A percentile compares a stretch with the other conserved stretches of the same genome.
Evolutionary conservation across 202 grass and related monocot genomes (phyloP).

Genomic region (Elaeis oleifera): DNA sequence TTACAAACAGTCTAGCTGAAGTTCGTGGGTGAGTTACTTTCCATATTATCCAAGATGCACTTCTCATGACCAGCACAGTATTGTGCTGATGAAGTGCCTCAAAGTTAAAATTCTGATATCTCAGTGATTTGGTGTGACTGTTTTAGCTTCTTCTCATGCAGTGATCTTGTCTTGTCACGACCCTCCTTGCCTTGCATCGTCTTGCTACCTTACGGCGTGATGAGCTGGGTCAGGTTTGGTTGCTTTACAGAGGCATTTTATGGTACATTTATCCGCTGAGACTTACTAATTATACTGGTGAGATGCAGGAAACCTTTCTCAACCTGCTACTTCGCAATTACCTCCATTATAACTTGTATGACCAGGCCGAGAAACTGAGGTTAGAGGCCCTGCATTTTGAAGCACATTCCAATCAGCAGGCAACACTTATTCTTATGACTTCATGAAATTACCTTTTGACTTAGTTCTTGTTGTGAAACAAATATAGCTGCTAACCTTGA

Average conservation of each 20-base stretch:
- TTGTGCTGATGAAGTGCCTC: not conserved
- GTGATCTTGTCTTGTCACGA: slow-evolving; percentile 30
- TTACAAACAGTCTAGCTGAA: slow-evolving; percentile 70
- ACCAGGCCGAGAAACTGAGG: slow-evolving; percentile 90
- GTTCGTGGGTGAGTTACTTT: slow-evolving; percentile 73
- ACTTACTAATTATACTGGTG: slow-evolving; percentile 2
- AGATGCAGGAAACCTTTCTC: slow-evolving; percentile 56
- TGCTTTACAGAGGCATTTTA: not conserved
- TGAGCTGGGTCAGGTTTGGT: slow-evolving; percentile 72
- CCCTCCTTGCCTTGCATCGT: slow-evolving; percentile 59
- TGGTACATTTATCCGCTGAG: not conserved
- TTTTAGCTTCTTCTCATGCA: slow-evolving; percentile 13
- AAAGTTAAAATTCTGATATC: not conserved
- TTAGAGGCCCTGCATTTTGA: slow-evolving; percentile 93
- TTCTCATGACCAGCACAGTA: not conserved
- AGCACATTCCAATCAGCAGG: slow-evolving; percentile 90
- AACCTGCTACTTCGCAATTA: slow-evolving; percentile 97
- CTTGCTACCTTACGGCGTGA: slow-evolving; percentile 63
- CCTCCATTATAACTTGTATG: slow-evolving; percentile 88
- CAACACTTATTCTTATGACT: slow-evolving; percentile 9
- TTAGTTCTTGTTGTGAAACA: slow-evolving; percentile 9
- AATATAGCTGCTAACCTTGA: not conserved
- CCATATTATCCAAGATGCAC: slow-evolving; percentile 5
- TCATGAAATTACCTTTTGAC: too few relatives aligned
- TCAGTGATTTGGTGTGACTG: not conserved